Evolutionary conservation across 345 rosid species (phyloP), one percentile per base, ranked within the genome.

Genomic region (Citrus hindsii): DNA sequence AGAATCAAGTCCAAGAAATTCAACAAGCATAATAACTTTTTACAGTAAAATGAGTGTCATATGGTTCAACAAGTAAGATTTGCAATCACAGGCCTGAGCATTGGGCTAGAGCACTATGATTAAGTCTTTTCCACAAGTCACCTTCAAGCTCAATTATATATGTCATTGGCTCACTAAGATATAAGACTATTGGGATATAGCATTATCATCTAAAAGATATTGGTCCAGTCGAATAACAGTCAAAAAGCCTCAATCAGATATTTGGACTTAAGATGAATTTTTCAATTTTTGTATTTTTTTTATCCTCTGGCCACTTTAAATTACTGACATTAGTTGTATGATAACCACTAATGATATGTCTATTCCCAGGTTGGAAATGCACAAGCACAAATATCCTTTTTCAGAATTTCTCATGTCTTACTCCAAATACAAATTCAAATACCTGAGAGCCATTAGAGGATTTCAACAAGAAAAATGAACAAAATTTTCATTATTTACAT

Each of bases 21-120:
- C 76, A 67, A 77, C 22, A 22, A 28, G 62, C 59, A 32, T 22
- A 35, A 48, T 16, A 74, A 14, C 63, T 53, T 24, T 46, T 53
- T 56, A 76, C 62, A 32, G 24, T 16, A 30, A 32, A 70, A 65
- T 42, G 53, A 51, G 56, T 16, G 58, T 21, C 19, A 62, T 55
- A 24, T 64, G 58, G 35, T 35, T 76, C 8, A 19, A 7, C 27
- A 63, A 72, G 53, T 59, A 56, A 33, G 37, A 65, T 64, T 55
- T 75, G 30, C 81, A 74, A 51, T 73, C 32, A 59, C 42, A 69
- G 27, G 25, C 59, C 67, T 35, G 51, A 68, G 32, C 75, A 18
- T 32, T n/a, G 58, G 70, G 30, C 35, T 32, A 32, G 21, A 53
- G 30, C 27, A 12, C n/a, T 56, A 53, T n/a, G 14, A 69, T 56